phyloP scores from a whole-genome alignment of 805 yeast species.

The Debaryomyces castellii region DNA sequence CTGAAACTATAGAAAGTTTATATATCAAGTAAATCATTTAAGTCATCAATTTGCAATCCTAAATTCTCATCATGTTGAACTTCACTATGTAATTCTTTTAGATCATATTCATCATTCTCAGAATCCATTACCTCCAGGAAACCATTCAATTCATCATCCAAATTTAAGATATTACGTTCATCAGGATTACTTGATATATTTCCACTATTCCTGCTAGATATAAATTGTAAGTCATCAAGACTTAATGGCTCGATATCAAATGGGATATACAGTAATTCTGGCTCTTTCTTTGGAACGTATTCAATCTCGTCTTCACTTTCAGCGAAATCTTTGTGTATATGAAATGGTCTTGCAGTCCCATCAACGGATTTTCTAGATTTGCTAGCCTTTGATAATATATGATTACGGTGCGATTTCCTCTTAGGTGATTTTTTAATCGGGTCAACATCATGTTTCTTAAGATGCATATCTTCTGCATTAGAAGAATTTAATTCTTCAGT shows the following conservation, averaged over 20 bases:
- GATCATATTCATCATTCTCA: background rate
- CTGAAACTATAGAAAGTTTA: constrained; percentile 4
- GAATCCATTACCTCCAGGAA: background rate
- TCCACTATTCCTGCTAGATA: constrained; percentile 11
- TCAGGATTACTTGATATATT: constrained; percentile 10
- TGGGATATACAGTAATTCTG: constrained; percentile 45
- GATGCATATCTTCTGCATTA: constrained; percentile 9
- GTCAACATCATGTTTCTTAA: constrained; percentile 19
- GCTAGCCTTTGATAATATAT: background rate
- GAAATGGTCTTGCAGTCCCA: constrained; percentile 5
- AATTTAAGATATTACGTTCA: constrained; percentile 8
- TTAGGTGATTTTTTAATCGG: constrained; percentile 23
- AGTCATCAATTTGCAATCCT: constrained; percentile 35
- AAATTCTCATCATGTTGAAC: constrained; percentile 8
- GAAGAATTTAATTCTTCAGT: constrained; percentile 11
- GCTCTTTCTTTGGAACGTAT: constrained; percentile 37
- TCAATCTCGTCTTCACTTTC: constrained; percentile 48
- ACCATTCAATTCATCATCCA: constrained; percentile 4
- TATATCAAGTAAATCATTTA: constrained; percentile 36
- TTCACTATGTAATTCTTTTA: background rate
- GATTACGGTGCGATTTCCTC: background rate
- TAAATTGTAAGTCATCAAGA: constrained; percentile 15
- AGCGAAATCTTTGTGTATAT: constrained; percentile 16
- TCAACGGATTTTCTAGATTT: background rate
- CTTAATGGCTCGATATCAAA: constrained; percentile 42